Evolutionary conservation across 176 grass and related monocot genomes (phyloP), one percentile per base, ranked within the genome.

Genomic region (Dactylis glomerata): DNA sequence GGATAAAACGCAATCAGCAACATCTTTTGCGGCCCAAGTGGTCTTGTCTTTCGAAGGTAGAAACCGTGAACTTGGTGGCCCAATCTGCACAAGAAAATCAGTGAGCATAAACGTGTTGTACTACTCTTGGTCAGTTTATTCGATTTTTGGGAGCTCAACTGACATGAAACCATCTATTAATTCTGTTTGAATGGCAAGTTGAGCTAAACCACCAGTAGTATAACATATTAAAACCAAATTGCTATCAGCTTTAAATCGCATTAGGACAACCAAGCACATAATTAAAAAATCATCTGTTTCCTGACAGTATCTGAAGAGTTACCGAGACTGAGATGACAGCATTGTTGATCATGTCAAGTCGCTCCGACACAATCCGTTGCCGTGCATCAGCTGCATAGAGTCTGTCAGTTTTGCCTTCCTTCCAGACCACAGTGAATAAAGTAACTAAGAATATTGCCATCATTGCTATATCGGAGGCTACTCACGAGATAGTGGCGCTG

Each of bases 311-410:
- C 77, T 83, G 40, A 86, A 76, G 36, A 81, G 22, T 87, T 98
- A 98, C 96, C 91, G 91, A 98, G 37, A 95, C 96, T 10, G 96
- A 93, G 81, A 98, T 95, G 74, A 98, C 93, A 32, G 92, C 79
- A 68, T 98, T 98, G 45, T 98, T 63, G 73, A 93, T 92, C 89
- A 98, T 95, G 83, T 98, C 96, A 67, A 95, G 87, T 61, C 91
- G 91, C 87, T 98, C 93, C 46, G 93, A 93, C 26, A 98, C 96
- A 83, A 98, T 98, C 50, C 96, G 91, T 77, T 95, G 96, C 36
- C 96, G 83, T 56, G 96, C 96, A 95, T 98, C 91, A 90, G 96
- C 96, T 98, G 84, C 86, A 89, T 70, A 84, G 73, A 59, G 84
- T 57, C 42, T 64, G 73, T 88, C 50, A 89, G 82, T 75, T 75